Conservation (phyloP, 202 grass and related monocot species). For the Musa balbisiana region DNA sequence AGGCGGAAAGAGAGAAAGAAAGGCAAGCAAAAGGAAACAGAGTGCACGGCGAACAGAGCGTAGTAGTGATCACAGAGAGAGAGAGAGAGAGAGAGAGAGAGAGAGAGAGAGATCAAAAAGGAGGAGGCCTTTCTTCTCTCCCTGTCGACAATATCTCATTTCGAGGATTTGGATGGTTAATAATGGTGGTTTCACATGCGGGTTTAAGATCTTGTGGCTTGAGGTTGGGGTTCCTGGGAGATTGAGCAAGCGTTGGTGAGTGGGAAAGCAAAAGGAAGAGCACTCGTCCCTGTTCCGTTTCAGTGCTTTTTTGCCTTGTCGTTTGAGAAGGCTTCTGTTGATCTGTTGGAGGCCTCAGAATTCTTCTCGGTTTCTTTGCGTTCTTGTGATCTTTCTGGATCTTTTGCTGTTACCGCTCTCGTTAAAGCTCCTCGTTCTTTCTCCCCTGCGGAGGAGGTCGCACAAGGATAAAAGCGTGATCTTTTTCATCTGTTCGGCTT, state of each 20-base stretch:
- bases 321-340: not conserved
- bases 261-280: conserved; percentile 3
- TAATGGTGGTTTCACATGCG: conserved; percentile 27
- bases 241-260: conserved; percentile 8
- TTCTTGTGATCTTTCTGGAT: not conserved
- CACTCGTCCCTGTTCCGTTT: not conserved
- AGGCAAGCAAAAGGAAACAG: not conserved
- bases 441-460: not conserved
- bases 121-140: conserved; percentile 25
- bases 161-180: conserved; percentile 7
- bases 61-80: not conserved
- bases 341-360: no score
- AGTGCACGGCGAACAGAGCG: conserved; percentile 2
- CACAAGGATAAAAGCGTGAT: not conserved
- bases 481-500: conserved; percentile 1
- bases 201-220: conserved; percentile 22
- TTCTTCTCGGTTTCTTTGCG: not conserved
- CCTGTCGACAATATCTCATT: conserved; percentile 19
- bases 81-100: not conserved
- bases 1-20: not conserved
- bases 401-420: not conserved
- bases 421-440: not conserved
- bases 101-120: conserved; percentile 16
- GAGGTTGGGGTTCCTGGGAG: conserved; percentile 29
- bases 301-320: not conserved